Evolutionary conservation across 1,284 basidiomycete genomes (phyloP).

Genomic region (Cutaneotrichosporon sp.): DNA sequence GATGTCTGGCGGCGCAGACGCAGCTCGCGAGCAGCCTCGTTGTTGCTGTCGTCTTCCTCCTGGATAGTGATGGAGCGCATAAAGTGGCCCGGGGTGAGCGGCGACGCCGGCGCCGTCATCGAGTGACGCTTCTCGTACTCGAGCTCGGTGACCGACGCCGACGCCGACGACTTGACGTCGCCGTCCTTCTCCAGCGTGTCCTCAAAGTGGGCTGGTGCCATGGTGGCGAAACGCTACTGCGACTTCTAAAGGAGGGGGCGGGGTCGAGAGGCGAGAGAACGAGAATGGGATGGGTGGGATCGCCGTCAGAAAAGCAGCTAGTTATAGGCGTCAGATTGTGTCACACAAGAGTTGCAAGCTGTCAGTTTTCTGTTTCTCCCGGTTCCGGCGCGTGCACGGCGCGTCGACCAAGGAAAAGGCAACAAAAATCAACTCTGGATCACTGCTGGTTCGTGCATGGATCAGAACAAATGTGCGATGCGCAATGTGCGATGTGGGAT

Average conservation of each 20-base stretch:
- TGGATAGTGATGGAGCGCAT: slow-evolving; percentile 25
- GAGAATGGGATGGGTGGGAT: not conserved
- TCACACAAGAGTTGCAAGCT: too few species aligned
- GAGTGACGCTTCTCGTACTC: slow-evolving; percentile 1
- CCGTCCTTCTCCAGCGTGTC: slow-evolving; percentile 4
- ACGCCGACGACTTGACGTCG: not conserved
- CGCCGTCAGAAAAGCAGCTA: not conserved
- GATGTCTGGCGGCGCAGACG: slow-evolving; percentile 28
- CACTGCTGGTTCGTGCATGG: not conserved
- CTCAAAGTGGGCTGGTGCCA: not conserved
- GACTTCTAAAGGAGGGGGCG: not conserved
- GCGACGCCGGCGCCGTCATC: not conserved
- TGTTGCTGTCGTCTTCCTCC: slow-evolving; percentile 12
- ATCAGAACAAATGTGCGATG: not conserved
- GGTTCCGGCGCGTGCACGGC: not conserved
- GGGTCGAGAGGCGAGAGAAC: not conserved
- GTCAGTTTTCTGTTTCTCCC: too few species aligned
- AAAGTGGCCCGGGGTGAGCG: slow-evolving; percentile 2
- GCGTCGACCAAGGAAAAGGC: too few species aligned
- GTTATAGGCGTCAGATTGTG: not conserved
- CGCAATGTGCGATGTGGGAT: not conserved
- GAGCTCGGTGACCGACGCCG: slow-evolving; percentile 6
- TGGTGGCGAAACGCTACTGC: not conserved
- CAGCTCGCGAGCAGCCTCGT: slow-evolving; percentile 15
- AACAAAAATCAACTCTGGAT: not conserved